phyloP scores from a whole-genome alignment of 1,284 basidiomycete species.

The Apiotrichum gamsii region DNA sequence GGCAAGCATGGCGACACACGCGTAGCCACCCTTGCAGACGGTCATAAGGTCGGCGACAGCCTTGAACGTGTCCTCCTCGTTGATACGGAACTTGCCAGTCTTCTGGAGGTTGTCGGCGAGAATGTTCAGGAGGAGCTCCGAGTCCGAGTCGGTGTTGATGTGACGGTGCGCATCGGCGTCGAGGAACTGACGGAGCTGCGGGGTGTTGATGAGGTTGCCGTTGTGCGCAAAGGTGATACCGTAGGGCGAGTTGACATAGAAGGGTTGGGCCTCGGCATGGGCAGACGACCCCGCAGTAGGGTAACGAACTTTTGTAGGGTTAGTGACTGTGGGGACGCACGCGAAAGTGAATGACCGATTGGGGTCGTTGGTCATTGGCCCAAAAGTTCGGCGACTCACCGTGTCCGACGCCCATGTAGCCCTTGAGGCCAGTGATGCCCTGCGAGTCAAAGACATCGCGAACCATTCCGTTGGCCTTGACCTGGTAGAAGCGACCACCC shows the following conservation, averaged over 20 bases:
- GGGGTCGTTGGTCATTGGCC: too few species aligned
- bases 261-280: conserved; percentile 97
- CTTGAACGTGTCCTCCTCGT: conserved; percentile 98
- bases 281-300: conserved; percentile 97
- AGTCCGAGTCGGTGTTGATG: conserved; percentile 98
- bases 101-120: conserved; percentile 97
- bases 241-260: conserved; percentile 95
- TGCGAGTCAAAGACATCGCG: conserved; percentile 89
- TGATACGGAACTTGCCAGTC: conserved; percentile 97
- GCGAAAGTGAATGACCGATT: neutral
- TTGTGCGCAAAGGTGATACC: conserved; percentile 99
- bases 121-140: conserved; percentile 93
- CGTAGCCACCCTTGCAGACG: conserved; percentile 87
- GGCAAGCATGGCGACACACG: conserved; percentile 95
- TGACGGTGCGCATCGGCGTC: conserved; percentile 95
- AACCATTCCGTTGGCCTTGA: conserved; percentile 99
- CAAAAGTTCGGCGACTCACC: conserved; percentile 59
- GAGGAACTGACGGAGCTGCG: conserved; percentile 78
- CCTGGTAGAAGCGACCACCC: conserved; percentile 93
- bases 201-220: conserved; percentile 95
- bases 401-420: conserved; percentile 97
- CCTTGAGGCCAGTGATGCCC: conserved; percentile 70
- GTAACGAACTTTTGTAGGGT: conserved; percentile 69
- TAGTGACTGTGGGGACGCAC: neutral
- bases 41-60: conserved; percentile 86